These are phyloP conservation scores for Stropharia rugosoannulata DNA, from an alignment of 768 basidiomycete genomes.

Conservation along the genomic window DNA sequence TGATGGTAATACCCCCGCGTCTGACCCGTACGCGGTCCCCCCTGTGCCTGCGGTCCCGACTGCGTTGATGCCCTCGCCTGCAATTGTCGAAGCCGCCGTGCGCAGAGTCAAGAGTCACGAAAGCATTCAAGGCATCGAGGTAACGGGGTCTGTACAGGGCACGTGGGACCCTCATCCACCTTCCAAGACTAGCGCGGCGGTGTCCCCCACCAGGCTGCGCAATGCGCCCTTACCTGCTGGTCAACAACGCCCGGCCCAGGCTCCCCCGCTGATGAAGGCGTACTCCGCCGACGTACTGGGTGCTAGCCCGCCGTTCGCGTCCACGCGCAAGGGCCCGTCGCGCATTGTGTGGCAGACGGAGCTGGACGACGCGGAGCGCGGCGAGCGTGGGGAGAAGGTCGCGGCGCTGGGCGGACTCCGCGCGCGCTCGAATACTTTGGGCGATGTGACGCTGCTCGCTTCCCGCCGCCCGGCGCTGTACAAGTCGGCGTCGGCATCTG, in stretches of 20 bases:
- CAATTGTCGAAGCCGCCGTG: not conserved
- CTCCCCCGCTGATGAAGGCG: no score
- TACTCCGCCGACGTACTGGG: no score
- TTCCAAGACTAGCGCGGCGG: no score
- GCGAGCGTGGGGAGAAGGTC: not conserved
- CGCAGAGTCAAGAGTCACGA: not conserved
- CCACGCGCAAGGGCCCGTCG: no score
- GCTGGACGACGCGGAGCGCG: not conserved
- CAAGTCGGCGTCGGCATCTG: slow-evolving; percentile 14
- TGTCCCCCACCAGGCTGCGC: not conserved
- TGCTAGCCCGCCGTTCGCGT: no score
- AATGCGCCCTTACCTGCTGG: not conserved
- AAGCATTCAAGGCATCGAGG: slow-evolving; percentile 1
- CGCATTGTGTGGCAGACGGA: no score
- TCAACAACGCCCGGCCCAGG: no score
- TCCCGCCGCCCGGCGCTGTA: slow-evolving; percentile 6
- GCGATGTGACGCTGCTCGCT: not conserved
- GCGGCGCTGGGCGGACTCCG: not conserved
- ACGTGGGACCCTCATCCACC: slow-evolving; percentile 1
- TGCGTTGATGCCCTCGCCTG: slow-evolving; percentile 4
- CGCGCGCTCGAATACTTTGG: slow-evolving; percentile 3
- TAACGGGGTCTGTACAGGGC: slow-evolving; percentile 1
- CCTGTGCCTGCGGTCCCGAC: not conserved
- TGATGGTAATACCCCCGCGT: not conserved
- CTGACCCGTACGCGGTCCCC: not conserved